Conservation (phyloP, 257 asterid species). For the Nicotiana tabacum region DNA sequence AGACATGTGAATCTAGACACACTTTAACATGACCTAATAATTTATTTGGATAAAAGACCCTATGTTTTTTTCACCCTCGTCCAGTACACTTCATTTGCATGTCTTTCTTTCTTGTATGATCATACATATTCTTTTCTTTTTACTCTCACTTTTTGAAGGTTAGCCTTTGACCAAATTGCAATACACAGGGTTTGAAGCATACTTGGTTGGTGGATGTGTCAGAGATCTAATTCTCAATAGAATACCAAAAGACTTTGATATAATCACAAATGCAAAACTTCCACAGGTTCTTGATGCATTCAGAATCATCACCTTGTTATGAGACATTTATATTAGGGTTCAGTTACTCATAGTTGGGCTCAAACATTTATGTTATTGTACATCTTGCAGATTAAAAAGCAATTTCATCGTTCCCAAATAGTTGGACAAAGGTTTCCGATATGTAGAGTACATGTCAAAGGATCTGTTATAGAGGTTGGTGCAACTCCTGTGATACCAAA, state of each 20-base stretch:
- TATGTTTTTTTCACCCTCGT: background rate
- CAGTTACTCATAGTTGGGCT: background rate
- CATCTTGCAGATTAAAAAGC: slow-evolving; percentile 46
- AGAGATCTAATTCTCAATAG: slow-evolving; percentile 81
- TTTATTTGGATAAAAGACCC: background rate
- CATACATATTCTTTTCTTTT: background rate
- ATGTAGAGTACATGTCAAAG: slow-evolving; percentile 57
- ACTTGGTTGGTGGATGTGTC: slow-evolving; percentile 97
- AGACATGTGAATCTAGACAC: background rate
- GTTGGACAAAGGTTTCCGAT: slow-evolving; percentile 82
- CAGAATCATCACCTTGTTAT: background rate
- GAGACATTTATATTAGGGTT: background rate
- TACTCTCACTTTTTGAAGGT: background rate
- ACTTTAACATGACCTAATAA: background rate
- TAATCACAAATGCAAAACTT: slow-evolving; percentile 78
- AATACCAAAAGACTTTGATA: slow-evolving; percentile 89
- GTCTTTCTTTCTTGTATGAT: background rate
- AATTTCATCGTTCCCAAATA: slow-evolving; percentile 43
- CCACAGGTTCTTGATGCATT: slow-evolving; percentile 35
- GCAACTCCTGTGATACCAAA: slow-evolving; percentile 5
- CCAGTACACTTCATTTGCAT: background rate
- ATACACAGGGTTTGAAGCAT: slow-evolving; percentile 68
- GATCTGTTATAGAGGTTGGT: slow-evolving; percentile 70
- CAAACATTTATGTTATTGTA: background rate
- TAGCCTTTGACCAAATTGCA: background rate